These are phyloP conservation scores for Gentiana straminea DNA, from an alignment of 257 asterid genomes.

Conservation along the genomic window DNA sequence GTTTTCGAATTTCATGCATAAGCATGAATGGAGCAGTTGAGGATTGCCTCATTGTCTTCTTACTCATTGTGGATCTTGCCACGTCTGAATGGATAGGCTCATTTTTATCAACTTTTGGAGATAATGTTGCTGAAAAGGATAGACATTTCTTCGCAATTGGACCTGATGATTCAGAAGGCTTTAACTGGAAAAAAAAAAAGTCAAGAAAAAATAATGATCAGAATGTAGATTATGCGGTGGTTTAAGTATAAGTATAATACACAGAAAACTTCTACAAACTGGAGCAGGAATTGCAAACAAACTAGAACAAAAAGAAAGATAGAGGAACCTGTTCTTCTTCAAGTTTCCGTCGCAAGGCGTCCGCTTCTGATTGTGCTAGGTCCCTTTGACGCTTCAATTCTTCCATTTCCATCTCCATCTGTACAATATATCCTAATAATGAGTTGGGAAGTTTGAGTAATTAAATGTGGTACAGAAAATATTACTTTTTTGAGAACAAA, in stretches of 20 bases:
- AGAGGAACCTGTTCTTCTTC: conserved; percentile 57
- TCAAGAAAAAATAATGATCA: conserved; percentile 7
- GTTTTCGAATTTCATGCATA: conserved; percentile 90
- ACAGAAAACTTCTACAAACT: neutral
- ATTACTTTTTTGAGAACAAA: conserved; percentile 1
- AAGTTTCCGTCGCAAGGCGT: conserved; percentile 68
- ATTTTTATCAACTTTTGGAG: conserved; percentile 54
- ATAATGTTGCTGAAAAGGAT: conserved; percentile 58
- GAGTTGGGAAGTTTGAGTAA: too few species aligned
- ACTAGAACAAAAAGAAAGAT: conserved; percentile 2
- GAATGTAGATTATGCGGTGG: neutral
- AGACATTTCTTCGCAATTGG: conserved; percentile 74
- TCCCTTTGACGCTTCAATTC: conserved; percentile 91
- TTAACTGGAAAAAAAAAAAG: conserved; percentile 32
- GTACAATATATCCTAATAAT: conserved; percentile 4
- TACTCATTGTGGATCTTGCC: conserved; percentile 46
- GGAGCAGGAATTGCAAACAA: neutral
- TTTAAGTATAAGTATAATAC: neutral
- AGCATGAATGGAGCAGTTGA: conserved; percentile 81
- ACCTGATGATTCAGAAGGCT: conserved; percentile 35
- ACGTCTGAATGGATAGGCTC: conserved; percentile 29
- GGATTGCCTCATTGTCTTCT: conserved; percentile 80
- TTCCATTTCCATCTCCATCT: conserved; percentile 95
- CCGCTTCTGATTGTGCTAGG: conserved; percentile 76
- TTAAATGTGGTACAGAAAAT: neutral